Evolutionary conservation across 106 monocot species (phyloP), one percentile per base, ranked within the genome.

Genomic region (Ottelia alismoides): DNA sequence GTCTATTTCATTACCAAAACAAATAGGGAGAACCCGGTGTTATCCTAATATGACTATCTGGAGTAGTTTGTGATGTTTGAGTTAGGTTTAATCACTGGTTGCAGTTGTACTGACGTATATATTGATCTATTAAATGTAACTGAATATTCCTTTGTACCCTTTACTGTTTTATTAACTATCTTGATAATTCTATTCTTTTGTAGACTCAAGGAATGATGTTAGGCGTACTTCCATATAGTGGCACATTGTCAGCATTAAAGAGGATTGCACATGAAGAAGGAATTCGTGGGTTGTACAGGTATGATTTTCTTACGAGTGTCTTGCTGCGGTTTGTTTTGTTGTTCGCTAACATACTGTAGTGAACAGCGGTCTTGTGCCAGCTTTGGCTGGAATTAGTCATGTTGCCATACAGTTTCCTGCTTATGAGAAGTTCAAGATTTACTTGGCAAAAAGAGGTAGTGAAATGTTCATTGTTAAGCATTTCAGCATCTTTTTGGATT

Each of bases 331-430:
- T 2, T 31, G 27, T 71, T 24, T 43, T 22, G 30, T 29, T 31
- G 4, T 31, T 23, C 1, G 2, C 20, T 29, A 22, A 31, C 31
- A 62, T 2, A 51, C 47, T 71, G 25, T 46, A 2, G 17, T 72
- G 28, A 47, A 67, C 62, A 85, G 92, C 57, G 92, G 87, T 65
- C 92, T 92, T 70, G 68, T 87, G 47, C 92, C 92, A 55, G 87
- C 92, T 29, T 64, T 92, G 64, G 87, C 77, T 0, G 92, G 92
- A 60, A 83, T 92, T 20, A 83, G 87, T 52, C 92, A 92, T 70
- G 92, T 92, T 55, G 92, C 87, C 14, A 92, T 92, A 52, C 92
- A 92, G 72, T 92, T 92, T 53, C 92, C 92, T 27, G 40, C 71
- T n/a, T 92, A 92, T 52, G 92, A 92, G 50, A 92, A 80, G 55